These are phyloP conservation scores for Ambrosia hybrid DNA, from an alignment of 140 eudicot genomes.

Conservation along the genomic window DNA sequence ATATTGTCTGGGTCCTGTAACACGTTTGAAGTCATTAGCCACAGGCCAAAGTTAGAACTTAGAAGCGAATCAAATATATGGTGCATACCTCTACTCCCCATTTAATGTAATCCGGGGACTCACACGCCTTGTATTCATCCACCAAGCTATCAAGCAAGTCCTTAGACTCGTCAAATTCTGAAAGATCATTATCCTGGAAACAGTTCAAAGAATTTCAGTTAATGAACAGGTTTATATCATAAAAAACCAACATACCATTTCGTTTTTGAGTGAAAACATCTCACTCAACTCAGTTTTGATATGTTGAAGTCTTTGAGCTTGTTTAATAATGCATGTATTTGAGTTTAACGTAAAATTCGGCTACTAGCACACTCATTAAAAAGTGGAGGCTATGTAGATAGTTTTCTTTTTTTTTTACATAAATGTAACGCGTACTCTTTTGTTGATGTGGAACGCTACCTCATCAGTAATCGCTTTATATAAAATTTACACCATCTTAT, in stretches of 20 bases:
- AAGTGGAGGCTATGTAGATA: neutral
- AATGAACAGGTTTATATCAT: neutral
- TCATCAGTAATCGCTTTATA: neutral
- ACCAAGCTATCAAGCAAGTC: conserved; percentile 72
- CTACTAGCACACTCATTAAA: neutral
- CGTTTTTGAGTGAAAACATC: neutral
- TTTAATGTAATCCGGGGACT: conserved; percentile 80
- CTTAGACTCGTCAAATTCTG: conserved; percentile 79
- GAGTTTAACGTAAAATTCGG: neutral
- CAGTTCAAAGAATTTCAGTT: no score
- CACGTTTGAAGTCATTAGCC: conserved; percentile 7
- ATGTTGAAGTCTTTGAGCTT: no score
- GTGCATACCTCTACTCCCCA: conserved; percentile 82
- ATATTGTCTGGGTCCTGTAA: conserved; percentile 75
- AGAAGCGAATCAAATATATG: conserved; percentile 5
- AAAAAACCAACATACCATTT: neutral
- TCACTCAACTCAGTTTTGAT: neutral
- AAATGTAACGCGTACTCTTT: neutral
- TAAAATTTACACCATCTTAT: neutral
- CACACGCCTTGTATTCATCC: conserved; percentile 82
- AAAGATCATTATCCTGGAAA: conserved; percentile 74
- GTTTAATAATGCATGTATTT: no score
- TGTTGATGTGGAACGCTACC: neutral
- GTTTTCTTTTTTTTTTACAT: neutral
- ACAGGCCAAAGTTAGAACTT: neutral